Evolutionary conservation across 1,284 basidiomycete species (phyloP).

Genomic region (Porodaedalea pini): DNA sequence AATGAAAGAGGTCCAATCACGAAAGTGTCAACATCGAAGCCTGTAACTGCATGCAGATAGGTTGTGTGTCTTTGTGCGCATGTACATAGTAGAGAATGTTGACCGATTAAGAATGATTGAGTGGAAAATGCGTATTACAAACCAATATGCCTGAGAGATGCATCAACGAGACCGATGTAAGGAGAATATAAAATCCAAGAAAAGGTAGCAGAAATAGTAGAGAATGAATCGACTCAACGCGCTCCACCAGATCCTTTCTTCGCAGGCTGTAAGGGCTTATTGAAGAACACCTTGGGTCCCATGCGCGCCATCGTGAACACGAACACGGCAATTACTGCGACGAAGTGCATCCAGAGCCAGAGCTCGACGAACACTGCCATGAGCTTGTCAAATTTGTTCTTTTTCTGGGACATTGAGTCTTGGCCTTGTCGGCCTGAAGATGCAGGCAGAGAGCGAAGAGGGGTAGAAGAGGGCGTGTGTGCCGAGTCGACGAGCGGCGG

Average conservation of each 20-base stretch:
- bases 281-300: constrained; percentile 53
- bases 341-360: constrained; percentile 80
- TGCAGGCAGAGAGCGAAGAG: not conserved
- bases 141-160: no score
- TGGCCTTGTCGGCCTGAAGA: not conserved
- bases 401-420: not conserved
- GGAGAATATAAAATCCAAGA: no score
- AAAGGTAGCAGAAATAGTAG: not conserved
- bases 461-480: not conserved
- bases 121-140: no score
- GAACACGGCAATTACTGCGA: constrained; percentile 67
- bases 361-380: constrained; percentile 54
- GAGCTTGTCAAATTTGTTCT: constrained; percentile 1
- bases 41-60: no score
- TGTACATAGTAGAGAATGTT: no score
- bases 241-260: not conserved
- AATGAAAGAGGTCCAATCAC: no score
- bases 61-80: no score
- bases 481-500: not conserved
- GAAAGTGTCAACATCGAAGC: no score
- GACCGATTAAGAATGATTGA: no score
- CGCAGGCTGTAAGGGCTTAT: not conserved
- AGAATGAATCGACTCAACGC: not conserved
- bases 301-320: constrained; percentile 72
- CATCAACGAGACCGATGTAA: no score